Evolutionary conservation across 768 basidiomycete species (phyloP).

Genomic region (Myochromella boudieri): DNA sequence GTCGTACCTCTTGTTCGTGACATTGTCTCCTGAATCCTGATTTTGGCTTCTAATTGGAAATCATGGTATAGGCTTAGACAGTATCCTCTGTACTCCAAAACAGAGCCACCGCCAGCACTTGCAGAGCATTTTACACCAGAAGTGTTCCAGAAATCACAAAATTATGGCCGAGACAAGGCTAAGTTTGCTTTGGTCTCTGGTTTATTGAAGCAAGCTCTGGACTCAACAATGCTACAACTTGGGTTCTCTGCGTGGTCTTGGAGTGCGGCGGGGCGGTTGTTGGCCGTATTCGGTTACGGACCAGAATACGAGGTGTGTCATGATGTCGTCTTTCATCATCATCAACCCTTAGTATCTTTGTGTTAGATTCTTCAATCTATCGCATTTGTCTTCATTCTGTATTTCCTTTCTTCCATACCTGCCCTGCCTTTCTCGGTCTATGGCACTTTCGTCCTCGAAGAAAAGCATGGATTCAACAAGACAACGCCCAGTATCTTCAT

Average conservation of each 20-base stretch:
- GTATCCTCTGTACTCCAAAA: constrained; percentile 80
- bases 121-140: constrained; percentile 65
- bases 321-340: background rate
- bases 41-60: constrained; percentile 3
- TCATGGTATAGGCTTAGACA: constrained; percentile 56
- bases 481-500: constrained; percentile 76
- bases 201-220: constrained; percentile 70
- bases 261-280: constrained; percentile 54
- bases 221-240: constrained; percentile 68
- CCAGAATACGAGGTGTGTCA: constrained; percentile 68
- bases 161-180: constrained; percentile 90
- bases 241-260: constrained; percentile 87
- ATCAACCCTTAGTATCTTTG: background rate
- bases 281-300: constrained; percentile 61
- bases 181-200: constrained; percentile 75
- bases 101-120: constrained; percentile 68
- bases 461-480: constrained; percentile 97
- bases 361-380: constrained; percentile 82
- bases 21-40: constrained; percentile 5
- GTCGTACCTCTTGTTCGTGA: constrained; percentile 77
- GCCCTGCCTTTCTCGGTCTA: constrained; percentile 78
- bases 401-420: constrained; percentile 64
- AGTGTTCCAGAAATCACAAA: constrained; percentile 86
- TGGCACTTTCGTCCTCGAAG: constrained; percentile 91
- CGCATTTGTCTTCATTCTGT: constrained; percentile 68